A percentile compares a stretch with the other conserved stretches of the same genome.
phyloP scores from a whole-genome alignment of 2,329 filamentous ascomycete species.

The Ophiostoma triangulosporum region DNA sequence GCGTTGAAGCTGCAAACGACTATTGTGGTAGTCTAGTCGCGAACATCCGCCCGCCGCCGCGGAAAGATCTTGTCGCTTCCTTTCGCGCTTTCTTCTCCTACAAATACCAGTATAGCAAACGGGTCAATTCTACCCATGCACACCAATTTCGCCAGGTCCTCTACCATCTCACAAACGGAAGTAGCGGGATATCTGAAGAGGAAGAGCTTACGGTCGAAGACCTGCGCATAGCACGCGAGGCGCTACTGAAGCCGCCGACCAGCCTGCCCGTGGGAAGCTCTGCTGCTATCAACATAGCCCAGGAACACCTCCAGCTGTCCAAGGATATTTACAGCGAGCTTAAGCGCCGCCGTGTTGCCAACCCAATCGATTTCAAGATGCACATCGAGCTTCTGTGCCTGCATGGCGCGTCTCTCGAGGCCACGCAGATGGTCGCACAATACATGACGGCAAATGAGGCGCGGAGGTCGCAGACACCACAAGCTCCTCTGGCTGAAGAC shows the following conservation, averaged over 20 bases:
- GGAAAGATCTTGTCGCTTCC: slow-evolving; percentile 49
- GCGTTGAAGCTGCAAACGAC: slow-evolving; percentile 58
- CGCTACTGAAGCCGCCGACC: slow-evolving; percentile 5
- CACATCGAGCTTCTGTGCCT: slow-evolving; percentile 37
- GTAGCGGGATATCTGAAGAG: not conserved
- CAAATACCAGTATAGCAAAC: slow-evolving; percentile 32
- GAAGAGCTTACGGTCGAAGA: slow-evolving; percentile 26
- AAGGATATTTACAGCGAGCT: slow-evolving; percentile 21
- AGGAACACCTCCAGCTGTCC: slow-evolving; percentile 35
- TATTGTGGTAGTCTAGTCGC: slow-evolving; percentile 50
- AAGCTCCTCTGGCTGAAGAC: not conserved
- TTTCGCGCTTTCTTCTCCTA: slow-evolving; percentile 49
- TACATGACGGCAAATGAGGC: slow-evolving; percentile 18
- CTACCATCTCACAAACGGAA: slow-evolving; percentile 28
- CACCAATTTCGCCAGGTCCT: slow-evolving; percentile 38
- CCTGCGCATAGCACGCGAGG: slow-evolving; percentile 30
- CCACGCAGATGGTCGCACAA: slow-evolving; percentile 28
- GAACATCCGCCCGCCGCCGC: slow-evolving; percentile 48
- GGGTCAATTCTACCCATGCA: slow-evolving; percentile 54
- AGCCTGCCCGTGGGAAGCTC: not conserved
- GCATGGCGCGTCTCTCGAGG: slow-evolving; percentile 42
- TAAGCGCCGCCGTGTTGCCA: slow-evolving; percentile 20
- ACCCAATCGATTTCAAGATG: slow-evolving; percentile 23
- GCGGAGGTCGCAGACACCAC: slow-evolving; percentile 4
- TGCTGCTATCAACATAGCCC: not conserved